phyloP scores from a whole-genome alignment of 1,139 yeast genomes.

The Nadsonia starkeyi-henricii region DNA sequence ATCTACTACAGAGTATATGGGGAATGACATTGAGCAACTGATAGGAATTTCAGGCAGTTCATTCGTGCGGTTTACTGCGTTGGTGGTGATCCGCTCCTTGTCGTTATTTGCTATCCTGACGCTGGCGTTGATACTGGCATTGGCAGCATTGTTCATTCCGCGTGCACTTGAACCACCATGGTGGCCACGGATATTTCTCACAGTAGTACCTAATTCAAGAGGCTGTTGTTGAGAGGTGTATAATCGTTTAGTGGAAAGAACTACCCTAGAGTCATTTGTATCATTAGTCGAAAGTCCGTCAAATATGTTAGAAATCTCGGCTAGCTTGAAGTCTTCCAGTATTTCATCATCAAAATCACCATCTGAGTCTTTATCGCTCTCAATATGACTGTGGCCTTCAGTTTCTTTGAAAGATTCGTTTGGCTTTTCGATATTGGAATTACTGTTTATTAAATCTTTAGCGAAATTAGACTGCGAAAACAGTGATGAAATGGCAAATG shows the following conservation, averaged over 20 bases:
- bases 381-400: background rate
- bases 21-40: background rate
- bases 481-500: background rate
- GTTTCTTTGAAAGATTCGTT: background rate
- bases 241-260: background rate
- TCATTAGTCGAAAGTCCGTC: background rate
- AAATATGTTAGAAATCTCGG: background rate
- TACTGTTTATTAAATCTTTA: background rate
- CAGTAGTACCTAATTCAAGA: background rate
- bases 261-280: background rate
- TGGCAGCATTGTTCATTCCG: background rate
- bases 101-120: no score
- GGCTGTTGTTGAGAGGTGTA: background rate
- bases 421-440: background rate
- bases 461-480: background rate
- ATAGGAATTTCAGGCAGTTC: background rate
- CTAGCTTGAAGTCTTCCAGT: background rate
- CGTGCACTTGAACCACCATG: background rate
- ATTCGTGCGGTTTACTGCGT: background rate
- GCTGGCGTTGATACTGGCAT: background rate
- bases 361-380: background rate
- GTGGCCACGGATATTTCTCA: background rate
- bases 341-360: background rate
- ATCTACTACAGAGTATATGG: background rate
- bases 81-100: background rate